Percentiles rank a stretch among this genome's conserved stretches.
Evolutionary conservation across 2,329 filamentous ascomycete genomes (phyloP).

Genomic region (Fusarium nematophilum): DNA sequence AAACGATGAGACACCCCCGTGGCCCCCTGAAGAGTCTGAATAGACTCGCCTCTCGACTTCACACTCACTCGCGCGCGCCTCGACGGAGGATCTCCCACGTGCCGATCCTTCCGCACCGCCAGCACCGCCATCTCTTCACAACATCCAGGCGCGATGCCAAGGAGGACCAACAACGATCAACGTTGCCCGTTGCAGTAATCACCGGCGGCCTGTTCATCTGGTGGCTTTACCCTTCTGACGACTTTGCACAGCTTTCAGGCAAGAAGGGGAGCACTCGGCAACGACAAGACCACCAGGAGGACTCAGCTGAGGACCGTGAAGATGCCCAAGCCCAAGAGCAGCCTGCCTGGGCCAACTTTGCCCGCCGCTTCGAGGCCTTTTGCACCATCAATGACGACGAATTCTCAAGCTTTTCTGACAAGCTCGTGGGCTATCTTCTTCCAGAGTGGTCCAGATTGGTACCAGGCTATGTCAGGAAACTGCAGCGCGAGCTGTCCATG

Average conservation of each 20-base stretch:
- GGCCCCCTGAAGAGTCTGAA: constrained; percentile 37
- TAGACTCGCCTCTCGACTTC: constrained; percentile 31
- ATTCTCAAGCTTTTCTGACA: constrained; percentile 66
- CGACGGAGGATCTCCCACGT: constrained; percentile 28
- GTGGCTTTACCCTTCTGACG: constrained; percentile 58
- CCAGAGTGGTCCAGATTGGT: constrained; percentile 85
- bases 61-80: constrained; percentile 18
- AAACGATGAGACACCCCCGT: constrained; percentile 39
- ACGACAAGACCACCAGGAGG: constrained; percentile 16
- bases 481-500: constrained; percentile 89
- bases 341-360: constrained; percentile 62
- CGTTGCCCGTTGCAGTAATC: constrained; percentile 48
- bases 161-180: constrained; percentile 37
- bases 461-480: constrained; percentile 81
- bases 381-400: constrained; percentile 65
- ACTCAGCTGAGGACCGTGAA: constrained; percentile 33
- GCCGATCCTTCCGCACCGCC: constrained; percentile 24
- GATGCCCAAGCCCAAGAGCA: constrained; percentile 37
- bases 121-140: constrained; percentile 32
- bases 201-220: constrained; percentile 54
- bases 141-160: constrained; percentile 32
- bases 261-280: constrained; percentile 19
- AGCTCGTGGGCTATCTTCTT: constrained; percentile 76
- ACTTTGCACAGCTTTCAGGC: constrained; percentile 52
- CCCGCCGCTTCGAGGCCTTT: constrained; percentile 62